These are phyloP conservation scores for Rhizophora apiculata DNA, from an alignment of 345 rosid species.

Conservation along the genomic window DNA sequence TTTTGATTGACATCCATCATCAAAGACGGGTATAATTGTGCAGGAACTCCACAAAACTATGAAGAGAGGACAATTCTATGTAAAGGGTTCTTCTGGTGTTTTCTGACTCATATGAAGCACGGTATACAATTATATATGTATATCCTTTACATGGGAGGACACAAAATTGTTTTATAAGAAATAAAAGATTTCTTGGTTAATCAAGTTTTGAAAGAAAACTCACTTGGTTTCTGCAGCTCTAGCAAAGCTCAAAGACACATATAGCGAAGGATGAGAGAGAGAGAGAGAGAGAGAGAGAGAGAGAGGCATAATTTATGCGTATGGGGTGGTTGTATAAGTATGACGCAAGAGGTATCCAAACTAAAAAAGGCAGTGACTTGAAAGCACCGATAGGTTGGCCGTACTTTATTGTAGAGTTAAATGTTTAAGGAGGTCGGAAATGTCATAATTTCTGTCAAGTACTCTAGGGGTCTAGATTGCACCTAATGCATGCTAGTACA, in stretches of 20 bases:
- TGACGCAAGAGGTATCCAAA: background rate
- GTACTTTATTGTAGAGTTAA: conserved; percentile 1
- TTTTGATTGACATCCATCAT: conserved; percentile 58
- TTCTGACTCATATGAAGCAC: conserved; percentile 4
- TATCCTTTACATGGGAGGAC: conserved; percentile 16
- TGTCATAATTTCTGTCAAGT: conserved; percentile 18
- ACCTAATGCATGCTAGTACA: no score
- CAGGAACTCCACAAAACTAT: background rate
- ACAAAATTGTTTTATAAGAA: conserved; percentile 42
- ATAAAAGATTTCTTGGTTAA: conserved; percentile 23
- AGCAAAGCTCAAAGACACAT: background rate
- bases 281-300: conserved; percentile 5
- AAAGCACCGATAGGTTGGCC: background rate
- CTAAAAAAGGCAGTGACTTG: background rate
- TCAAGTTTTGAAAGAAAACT: background rate
- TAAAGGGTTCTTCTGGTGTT: conserved; percentile 18
- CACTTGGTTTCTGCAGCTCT: background rate
- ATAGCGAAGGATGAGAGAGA: background rate
- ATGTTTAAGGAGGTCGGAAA: conserved; percentile 15
- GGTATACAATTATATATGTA: background rate
- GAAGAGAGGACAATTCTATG: conserved; percentile 17
- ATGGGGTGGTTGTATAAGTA: no score
- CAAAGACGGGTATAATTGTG: conserved; percentile 2
- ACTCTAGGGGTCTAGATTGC: background rate
- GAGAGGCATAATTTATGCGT: background rate